phyloP scores from a whole-genome alignment of 768 basidiomycete species.

The Pulveroboletus sp. region DNA sequence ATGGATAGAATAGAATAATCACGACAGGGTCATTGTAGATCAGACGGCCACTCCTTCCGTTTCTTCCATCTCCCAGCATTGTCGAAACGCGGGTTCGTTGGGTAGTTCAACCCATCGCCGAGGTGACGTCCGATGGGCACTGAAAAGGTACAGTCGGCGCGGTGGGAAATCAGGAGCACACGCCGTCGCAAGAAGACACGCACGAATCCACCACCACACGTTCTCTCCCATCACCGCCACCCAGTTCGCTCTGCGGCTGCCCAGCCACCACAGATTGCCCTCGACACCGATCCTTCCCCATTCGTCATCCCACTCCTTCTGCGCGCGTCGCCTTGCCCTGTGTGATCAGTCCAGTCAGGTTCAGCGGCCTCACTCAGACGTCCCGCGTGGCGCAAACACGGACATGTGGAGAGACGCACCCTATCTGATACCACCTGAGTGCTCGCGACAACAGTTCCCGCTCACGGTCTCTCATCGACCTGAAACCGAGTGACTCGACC shows the following conservation, averaged over 20 bases:
- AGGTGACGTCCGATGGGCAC: conserved; percentile 49
- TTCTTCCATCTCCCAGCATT: conserved; percentile 59
- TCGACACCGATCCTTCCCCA: conserved; percentile 76
- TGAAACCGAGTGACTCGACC: conserved; percentile 65
- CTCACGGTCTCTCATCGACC: conserved; percentile 64
- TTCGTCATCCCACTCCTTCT: conserved; percentile 63
- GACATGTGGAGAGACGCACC: conserved; percentile 46
- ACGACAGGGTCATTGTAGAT: conserved; percentile 43
- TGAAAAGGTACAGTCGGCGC: conserved; percentile 9
- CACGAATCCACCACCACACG: conserved; percentile 73
- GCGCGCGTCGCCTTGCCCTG: conserved; percentile 48
- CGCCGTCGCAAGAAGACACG: conserved; percentile 30
- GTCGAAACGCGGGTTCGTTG: conserved; percentile 71
- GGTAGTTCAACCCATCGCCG: conserved; percentile 59
- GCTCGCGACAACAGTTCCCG: conserved; percentile 42
- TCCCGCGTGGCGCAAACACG: too few relatives aligned
- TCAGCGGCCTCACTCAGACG: background rate
- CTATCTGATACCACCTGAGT: conserved; percentile 49
- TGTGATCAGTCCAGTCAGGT: conserved; percentile 23
- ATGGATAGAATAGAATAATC: too few relatives aligned
- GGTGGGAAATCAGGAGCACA: background rate
- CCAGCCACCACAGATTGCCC: conserved; percentile 86
- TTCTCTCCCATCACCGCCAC: conserved; percentile 74
- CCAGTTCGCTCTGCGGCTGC: conserved; percentile 61
- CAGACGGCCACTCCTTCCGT: conserved; percentile 66